Conservation (phyloP, 805 yeast genomes). For the Candida parachauliodes region DNA sequence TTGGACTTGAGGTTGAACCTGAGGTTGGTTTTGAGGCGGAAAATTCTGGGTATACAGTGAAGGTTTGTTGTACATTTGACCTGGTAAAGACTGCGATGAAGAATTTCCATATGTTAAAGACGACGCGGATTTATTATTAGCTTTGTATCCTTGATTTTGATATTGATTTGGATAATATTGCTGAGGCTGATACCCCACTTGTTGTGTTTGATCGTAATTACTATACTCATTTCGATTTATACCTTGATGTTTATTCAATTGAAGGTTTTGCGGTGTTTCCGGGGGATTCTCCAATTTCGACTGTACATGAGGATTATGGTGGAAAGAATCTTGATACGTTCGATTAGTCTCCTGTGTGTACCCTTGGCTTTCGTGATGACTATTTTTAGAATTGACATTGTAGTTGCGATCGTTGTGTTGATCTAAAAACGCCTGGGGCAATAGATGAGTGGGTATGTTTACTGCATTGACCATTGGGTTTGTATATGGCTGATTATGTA, state of each 20-base stretch:
- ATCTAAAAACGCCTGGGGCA: conserved; percentile 17
- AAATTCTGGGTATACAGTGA: not conserved
- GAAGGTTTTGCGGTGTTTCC: conserved; percentile 1
- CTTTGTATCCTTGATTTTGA: not conserved
- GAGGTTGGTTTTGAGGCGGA: not conserved
- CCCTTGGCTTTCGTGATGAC: conserved; percentile 10
- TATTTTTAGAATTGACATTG: conserved; percentile 11
- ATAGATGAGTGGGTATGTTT: conserved; percentile 22
- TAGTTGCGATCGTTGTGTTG: conserved; percentile 15
- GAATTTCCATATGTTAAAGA: conserved; percentile 10
- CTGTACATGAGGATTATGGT: too few species aligned
- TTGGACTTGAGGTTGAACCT: not conserved
- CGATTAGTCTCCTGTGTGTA: not conserved
- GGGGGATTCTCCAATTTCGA: too few species aligned
- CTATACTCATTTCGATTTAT: not conserved
- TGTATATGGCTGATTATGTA: conserved; percentile 1
- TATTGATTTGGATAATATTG: too few species aligned
- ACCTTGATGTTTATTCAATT: not conserved
- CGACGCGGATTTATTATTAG: conserved; percentile 5
- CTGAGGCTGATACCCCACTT: too few species aligned
- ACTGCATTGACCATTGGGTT: conserved; percentile 11
- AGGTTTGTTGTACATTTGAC: not conserved
- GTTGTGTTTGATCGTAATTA: too few species aligned
- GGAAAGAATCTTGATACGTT: not conserved
- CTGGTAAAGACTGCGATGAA: not conserved